Percentiles rank a stretch among this genome's conserved stretches.
Conservation (phyloP, 148 eudicot species). For the Rhododendron simsii region DNA sequence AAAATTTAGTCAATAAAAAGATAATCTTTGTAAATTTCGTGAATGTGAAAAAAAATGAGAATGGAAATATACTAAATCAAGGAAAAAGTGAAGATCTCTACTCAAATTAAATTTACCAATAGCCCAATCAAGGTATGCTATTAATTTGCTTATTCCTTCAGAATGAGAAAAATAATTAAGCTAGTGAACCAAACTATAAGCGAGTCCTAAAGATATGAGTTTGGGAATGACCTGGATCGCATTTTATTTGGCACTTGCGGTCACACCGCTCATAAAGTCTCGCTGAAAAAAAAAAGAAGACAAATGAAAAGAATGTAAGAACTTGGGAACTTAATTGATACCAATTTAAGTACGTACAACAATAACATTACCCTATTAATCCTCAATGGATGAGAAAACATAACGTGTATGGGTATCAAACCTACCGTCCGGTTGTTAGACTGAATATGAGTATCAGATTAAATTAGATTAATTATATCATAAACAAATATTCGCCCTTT, state of each 20-base stretch:
- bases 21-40: not conserved
- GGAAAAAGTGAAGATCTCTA: not conserved
- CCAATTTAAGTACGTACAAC: not conserved
- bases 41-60: not conserved
- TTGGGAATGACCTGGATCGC: slow-evolving; percentile 12
- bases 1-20: not conserved
- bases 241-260: slow-evolving; percentile 7
- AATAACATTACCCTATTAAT: no score
- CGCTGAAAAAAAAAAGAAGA: not conserved
- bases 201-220: not conserved
- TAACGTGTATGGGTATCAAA: no score
- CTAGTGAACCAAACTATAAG: not conserved
- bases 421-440: no score
- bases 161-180: not conserved
- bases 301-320: not conserved
- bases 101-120: not conserved
- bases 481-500: no score
- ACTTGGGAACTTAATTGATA: not conserved
- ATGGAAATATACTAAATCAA: not conserved
- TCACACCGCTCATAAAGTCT: slow-evolving; percentile 6
- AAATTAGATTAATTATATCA: no score
- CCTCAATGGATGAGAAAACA: no score
- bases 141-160: not conserved
- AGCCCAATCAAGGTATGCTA: not conserved
- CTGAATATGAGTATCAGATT: no score